Base-by-base conservation (phyloP, 177 flowering plant genomes). In the Vitis hybrid region DNA sequence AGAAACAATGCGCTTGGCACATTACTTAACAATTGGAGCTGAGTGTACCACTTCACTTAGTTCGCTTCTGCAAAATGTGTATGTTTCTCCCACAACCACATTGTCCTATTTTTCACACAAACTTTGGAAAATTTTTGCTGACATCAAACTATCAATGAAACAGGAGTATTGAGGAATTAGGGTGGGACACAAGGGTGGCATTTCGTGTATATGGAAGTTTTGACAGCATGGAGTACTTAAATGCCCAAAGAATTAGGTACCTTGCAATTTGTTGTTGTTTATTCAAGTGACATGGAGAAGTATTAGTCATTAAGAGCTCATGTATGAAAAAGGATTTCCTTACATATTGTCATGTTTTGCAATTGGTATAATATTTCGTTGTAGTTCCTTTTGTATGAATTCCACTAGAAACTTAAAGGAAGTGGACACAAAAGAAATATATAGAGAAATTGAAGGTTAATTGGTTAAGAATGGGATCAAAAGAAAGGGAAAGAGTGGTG, bases 1-100 rank as follows among this genome's bases (percentile, higher is more conserved):
- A 79, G 97, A 95, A 82, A 84, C 61, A 17, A 93, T 93, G 98
- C 88, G 94, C 14, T 77, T 93, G 58, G 97, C 98, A 61, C 98
- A 95, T 83, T 93, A 95, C 73, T 0, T 74, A 69, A 93, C 99
- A 49, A 90, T 95, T 64, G 97, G 86, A 55, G 83, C 97, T 11
- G 99, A 95, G 76, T 91, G 92, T 69, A 84, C 51, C 59, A 61
- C 88, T 67, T 71, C 91, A 27, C 75, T 92, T 66, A 77, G 78
- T 69, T 60, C 82, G 74, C 63, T 79, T 79, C 79, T 83, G 9
- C 76, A 86, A 65, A 92, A 87, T 50, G 24, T 85, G 97, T 92
- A 85, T 53, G 95, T 69, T 66, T 70, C 69, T 72, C 27, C 67
- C 9, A 30, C 72, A 61, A 9, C 30, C 32, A n/a, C 14, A 58